Base-by-base conservation (phyloP, 495 filamentous ascomycete species). In the Tuber umbilicatum region DNA sequence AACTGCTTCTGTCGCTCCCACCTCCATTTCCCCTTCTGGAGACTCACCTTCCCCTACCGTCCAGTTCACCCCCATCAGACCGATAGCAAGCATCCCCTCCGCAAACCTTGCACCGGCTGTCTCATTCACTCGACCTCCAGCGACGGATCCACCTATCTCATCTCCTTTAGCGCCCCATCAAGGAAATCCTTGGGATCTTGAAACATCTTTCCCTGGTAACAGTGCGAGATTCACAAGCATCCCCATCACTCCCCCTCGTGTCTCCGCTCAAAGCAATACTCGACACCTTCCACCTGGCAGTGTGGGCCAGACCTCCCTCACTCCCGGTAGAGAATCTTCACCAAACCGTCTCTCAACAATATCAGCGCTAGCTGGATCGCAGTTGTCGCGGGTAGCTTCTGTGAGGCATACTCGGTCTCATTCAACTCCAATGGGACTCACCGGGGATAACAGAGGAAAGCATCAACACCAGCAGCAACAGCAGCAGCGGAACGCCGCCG, bases 401-500 rank as follows among this genome's bases (percentile, higher is more conserved):
- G 79, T 68, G 39, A 77, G 73, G 70, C 78, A 81, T 47, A 74
- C 68, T 43, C 75, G 78, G 40, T 77, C 79, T n/a, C 41, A 39
- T 19, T 80, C 79, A 21, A 80, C 78, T 70, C 67, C 78, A 41
- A 80, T 80, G 78, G 78, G 78, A 3, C 68, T 80, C 47, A 80
- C 71, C 43, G 78, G 68, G 16, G 78, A 80, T 16, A 76, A 76
- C 38, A 68, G 23, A 37, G 39, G 39, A 37, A 47, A 41, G 35
- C n/a, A 38, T 17, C 31, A 35, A 38, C 72, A 9, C 37, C 67
- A 38, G 47, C 78, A 23, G 43, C 78, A 60, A 35, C 79, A 40
- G 69, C 75, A 72, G 6, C 69, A 39, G 12, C 38, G 69, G 23
- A 70, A 43, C 37, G 19, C 69, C 9, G 10, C 69, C 21, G 41